Evolutionary conservation across 306 rosid genomes (phyloP).

Genomic region (Heteromeles arbutifolia): DNA sequence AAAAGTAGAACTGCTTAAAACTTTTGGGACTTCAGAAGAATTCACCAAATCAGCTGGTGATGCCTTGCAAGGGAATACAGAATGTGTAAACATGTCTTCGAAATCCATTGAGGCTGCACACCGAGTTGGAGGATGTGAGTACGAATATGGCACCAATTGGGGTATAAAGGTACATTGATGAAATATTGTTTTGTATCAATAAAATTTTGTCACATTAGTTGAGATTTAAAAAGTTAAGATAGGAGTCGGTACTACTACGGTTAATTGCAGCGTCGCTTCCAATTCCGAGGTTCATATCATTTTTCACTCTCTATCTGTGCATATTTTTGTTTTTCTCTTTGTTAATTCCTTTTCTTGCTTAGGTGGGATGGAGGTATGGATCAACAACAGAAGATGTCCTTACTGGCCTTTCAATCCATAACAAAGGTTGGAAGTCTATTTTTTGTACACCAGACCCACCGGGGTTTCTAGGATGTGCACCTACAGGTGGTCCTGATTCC

Average conservation of each 20-base stretch:
- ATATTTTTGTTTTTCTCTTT: too few species aligned
- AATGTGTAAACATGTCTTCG: not conserved
- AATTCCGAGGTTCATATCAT: too few species aligned
- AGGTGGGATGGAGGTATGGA: conserved; percentile 26
- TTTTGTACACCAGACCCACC: conserved; percentile 26
- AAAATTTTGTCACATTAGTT: not conserved
- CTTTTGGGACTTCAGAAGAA: conserved; percentile 38
- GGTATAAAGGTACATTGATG: conserved; percentile 39
- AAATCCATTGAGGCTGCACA: conserved; percentile 32
- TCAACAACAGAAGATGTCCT: conserved; percentile 42
- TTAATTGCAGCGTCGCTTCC: too few species aligned
- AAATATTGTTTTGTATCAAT: too few species aligned
- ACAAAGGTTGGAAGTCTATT: conserved; percentile 65
- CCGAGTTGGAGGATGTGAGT: conserved; percentile 36
- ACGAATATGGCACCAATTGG: conserved; percentile 57
- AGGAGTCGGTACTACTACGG: too few species aligned
- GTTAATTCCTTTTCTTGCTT: too few species aligned
- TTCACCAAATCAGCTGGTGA: conserved; percentile 26
- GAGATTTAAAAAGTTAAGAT: not conserved
- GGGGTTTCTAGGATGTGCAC: conserved; percentile 54
- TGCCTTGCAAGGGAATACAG: conserved; percentile 32
- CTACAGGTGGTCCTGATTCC: conserved; percentile 33
- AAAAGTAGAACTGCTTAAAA: conserved; percentile 11
- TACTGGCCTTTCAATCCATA: conserved; percentile 49
- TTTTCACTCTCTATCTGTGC: too few species aligned